These are phyloP conservation scores for Beta vulgaris DNA, from an alignment of 148 eudicot genomes.

Conservation along the genomic window DNA sequence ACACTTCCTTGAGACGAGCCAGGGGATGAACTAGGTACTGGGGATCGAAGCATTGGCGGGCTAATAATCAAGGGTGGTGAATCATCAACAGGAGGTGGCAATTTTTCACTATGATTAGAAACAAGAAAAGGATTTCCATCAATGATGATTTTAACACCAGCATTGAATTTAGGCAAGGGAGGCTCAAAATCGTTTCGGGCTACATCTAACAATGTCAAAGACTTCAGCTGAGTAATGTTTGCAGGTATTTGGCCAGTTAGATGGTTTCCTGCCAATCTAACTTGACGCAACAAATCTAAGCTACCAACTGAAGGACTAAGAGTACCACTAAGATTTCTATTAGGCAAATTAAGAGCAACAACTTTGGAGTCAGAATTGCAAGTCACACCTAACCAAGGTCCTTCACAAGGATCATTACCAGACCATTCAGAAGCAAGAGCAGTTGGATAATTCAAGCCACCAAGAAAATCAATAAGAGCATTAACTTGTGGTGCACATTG, in stretches of 20 bases:
- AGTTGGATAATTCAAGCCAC: slow-evolving; percentile 43
- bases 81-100: slow-evolving; percentile 27
- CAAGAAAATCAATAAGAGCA: slow-evolving; percentile 56
- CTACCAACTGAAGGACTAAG: slow-evolving; percentile 57
- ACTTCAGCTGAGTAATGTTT: slow-evolving; percentile 43
- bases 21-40: slow-evolving; percentile 24
- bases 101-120: slow-evolving; percentile 16
- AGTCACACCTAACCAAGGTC: slow-evolving; percentile 59
- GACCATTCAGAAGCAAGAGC: slow-evolving; percentile 54
- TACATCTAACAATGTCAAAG: slow-evolving; percentile 55
- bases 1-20: slow-evolving; percentile 19
- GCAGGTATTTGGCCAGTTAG: slow-evolving; percentile 45
- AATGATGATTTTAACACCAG: slow-evolving; percentile 38
- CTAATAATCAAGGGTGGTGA: slow-evolving; percentile 23
- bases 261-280: slow-evolving; percentile 51
- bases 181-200: slow-evolving; percentile 51
- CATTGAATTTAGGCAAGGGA: slow-evolving; percentile 55
- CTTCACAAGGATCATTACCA: slow-evolving; percentile 71
- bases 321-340: slow-evolving; percentile 55
- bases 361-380: slow-evolving; percentile 46
- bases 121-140: slow-evolving; percentile 49
- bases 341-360: slow-evolving; percentile 49
- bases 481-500: slow-evolving; percentile 59
- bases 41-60: slow-evolving; percentile 26
- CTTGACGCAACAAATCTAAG: slow-evolving; percentile 41